These are phyloP conservation scores for Castanea sativa DNA, from an alignment of 306 rosid species.

Conservation along the genomic window DNA sequence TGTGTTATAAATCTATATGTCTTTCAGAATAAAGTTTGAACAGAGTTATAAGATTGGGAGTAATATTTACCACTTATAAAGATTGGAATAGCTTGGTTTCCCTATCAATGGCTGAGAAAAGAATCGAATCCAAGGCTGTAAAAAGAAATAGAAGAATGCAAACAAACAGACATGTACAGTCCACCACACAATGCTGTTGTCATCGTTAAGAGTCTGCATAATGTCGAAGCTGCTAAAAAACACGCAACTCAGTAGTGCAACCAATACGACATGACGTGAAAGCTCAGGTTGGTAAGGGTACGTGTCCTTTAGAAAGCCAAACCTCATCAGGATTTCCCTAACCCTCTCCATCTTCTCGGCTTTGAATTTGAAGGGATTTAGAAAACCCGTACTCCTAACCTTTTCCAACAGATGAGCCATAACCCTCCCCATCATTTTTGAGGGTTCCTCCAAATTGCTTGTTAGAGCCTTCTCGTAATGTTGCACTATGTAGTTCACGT, in stretches of 20 bases:
- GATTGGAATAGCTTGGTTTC: conserved; percentile 88
- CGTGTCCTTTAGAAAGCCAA: too few species aligned
- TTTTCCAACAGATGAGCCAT: too few species aligned
- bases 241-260: conserved; percentile 83
- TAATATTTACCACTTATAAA: conserved; percentile 68
- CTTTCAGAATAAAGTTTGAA: too few species aligned
- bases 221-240: conserved; percentile 87
- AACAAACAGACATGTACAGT: conserved; percentile 75
- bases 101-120: conserved; percentile 78
- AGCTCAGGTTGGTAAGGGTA: conserved; percentile 36
- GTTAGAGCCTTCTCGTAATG: too few species aligned
- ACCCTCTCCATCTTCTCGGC: too few species aligned
- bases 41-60: not conserved
- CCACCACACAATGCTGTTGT: conserved; percentile 87
- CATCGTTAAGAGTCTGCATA: conserved; percentile 72
- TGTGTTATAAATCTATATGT: too few species aligned
- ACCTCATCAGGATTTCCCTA: too few species aligned
- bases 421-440: too few species aligned
- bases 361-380: too few species aligned
- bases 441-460: too few species aligned
- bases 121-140: conserved; percentile 37
- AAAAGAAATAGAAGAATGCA: conserved; percentile 92
- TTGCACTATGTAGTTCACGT: conserved; percentile 17
- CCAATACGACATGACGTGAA: conserved; percentile 88
- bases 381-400: too few species aligned